Evolutionary conservation across 768 basidiomycete genomes (phyloP), one percentile per base, ranked within the genome.

Genomic region (Pholiota molesta): DNA sequence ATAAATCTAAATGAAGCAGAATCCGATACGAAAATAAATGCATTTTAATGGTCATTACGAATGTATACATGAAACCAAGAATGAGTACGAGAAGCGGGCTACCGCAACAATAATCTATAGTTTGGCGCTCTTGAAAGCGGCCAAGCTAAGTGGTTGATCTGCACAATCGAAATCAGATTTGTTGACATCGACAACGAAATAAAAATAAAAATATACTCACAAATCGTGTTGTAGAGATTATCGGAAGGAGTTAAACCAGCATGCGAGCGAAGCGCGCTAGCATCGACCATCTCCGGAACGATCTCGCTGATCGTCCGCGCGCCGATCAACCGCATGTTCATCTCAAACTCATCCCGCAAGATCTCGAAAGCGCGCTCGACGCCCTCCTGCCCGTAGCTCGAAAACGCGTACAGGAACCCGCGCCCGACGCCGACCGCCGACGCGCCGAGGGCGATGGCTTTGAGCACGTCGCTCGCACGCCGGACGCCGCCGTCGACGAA

Each of bases 321-420:
- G 3, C 47, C 47, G 26, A 49, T 8, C 14, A 49, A 14, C 7
- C 47, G 47, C 47, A 26, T 49, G 23, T 49, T 49, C 47, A 49
- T 98, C 79, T 96, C 93, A 68, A 98, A 94, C 73, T 99, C 96
- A 65, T 95, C 94, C 92, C 83, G 82, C 51, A 96, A 73, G 55
- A 97, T 92, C 68, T 91, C 83, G 52, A 97, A 70, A 2, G 92
- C 91, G 64, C 82, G 86, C 59, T 92, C 88, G 29, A 97, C 90
- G 17, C 96, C 96, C 21, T 93, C 92, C 49, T 84, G 78, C 0
- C 97, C 97, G 70, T 97, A 97, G 0, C 92, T 80, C 16, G 88
- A 94, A 77, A 89, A 95, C 0, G 94, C 88, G 68, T 94, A 96
- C 51, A 95, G 66, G 78, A 95, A 94, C 11, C 92, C 91, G 23